These are phyloP conservation scores for Peniophora sp. DNA, from an alignment of 1,284 basidiomycete species.

Conservation along the genomic window DNA sequence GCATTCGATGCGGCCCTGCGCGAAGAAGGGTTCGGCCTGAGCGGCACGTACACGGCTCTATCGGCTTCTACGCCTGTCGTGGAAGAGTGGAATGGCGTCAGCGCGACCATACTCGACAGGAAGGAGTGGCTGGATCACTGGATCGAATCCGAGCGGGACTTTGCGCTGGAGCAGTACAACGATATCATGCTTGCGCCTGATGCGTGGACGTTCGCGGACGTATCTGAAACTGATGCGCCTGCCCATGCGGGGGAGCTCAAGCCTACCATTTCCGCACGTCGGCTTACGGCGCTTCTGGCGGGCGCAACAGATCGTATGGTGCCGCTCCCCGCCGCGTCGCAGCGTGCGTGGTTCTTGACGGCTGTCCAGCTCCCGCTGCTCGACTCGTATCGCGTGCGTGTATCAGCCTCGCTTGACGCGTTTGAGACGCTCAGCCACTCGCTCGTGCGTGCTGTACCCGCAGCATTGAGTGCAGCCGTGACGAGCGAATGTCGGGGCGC, in stretches of 20 bases:
- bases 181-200: constrained; percentile 74
- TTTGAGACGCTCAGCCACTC: constrained; percentile 87
- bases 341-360: constrained; percentile 79
- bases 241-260: constrained; percentile 34
- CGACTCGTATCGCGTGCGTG: constrained; percentile 67
- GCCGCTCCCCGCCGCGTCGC: constrained; percentile 70
- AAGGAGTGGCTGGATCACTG: constrained; percentile 87
- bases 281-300: constrained; percentile 77
- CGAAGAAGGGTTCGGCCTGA: constrained; percentile 70
- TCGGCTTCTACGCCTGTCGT: constrained; percentile 6
- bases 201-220: constrained; percentile 85
- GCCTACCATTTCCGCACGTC: constrained; percentile 74
- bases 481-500: not conserved
- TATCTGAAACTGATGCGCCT: constrained; percentile 40
- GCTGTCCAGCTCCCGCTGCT: constrained; percentile 83
- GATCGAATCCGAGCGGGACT: constrained; percentile 81
- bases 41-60: constrained; percentile 33
- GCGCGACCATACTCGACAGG: constrained; percentile 75
- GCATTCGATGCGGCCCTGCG: constrained; percentile 78
- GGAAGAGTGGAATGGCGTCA: constrained; percentile 66
- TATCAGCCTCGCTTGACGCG: constrained; percentile 82
- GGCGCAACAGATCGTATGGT: constrained; percentile 93
- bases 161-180: constrained; percentile 78
- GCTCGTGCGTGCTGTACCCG: constrained; percentile 86
- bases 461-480: constrained; percentile 50